Evolutionary conservation across 768 basidiomycete species (phyloP).

Genomic region (Tylopilus sp.): DNA sequence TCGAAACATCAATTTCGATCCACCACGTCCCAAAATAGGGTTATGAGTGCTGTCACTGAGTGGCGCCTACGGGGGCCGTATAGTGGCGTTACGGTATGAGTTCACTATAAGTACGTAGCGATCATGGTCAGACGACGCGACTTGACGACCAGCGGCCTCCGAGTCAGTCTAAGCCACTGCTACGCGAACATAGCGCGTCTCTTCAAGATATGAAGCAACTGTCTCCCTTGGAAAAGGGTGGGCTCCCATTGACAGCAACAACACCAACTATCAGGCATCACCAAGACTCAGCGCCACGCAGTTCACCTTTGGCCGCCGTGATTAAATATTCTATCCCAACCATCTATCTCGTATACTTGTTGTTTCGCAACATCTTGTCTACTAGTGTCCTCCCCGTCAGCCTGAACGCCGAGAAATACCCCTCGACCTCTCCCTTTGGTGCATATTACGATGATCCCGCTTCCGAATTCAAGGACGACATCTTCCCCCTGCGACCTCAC

Average conservation of each 20-base stretch:
- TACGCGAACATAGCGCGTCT: too few relatives aligned
- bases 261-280: not conserved
- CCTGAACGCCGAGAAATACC: not conserved
- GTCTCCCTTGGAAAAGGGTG: conserved; percentile 17
- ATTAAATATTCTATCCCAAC: conserved; percentile 19
- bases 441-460: conserved; percentile 32
- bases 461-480: conserved; percentile 46
- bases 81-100: too few relatives aligned
- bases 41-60: too few relatives aligned
- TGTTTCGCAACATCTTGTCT: conserved; percentile 11
- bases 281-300: not conserved
- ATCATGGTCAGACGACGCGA: too few relatives aligned
- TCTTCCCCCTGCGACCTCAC: conserved; percentile 59
- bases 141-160: too few relatives aligned
- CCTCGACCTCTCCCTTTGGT: conserved; percentile 4
- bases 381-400: not conserved
- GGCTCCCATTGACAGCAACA: conserved; percentile 12
- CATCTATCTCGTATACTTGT: conserved; percentile 18
- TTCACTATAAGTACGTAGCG: too few relatives aligned
- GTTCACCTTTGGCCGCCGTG: conserved; percentile 5
- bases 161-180: too few relatives aligned
- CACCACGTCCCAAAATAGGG: too few relatives aligned
- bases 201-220: conserved; percentile 7
- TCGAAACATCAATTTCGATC: too few relatives aligned
- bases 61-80: too few relatives aligned